Evolutionary conservation across 345 rosid species (phyloP).

Genomic region (Populus davidiana): DNA sequence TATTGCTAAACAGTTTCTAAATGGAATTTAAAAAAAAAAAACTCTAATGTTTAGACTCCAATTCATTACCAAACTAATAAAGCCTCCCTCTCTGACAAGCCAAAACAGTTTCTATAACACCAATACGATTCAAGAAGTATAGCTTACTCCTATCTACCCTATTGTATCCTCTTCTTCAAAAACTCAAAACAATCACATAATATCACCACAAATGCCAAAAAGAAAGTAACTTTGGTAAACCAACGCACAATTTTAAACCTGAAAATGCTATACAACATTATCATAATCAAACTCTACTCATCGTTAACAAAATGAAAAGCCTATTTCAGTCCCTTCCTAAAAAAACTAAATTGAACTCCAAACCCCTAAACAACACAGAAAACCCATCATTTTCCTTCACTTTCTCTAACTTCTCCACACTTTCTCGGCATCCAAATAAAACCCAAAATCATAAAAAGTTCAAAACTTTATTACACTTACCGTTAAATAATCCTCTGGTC

Average conservation of each 20-base stretch:
- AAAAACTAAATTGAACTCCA: not conserved
- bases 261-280: not conserved
- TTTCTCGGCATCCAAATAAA: not conserved
- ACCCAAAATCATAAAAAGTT: not conserved
- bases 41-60: not conserved
- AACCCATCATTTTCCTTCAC: not conserved
- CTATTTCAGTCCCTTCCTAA: not conserved
- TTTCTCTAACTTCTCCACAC: not conserved
- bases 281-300: not conserved
- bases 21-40: no score
- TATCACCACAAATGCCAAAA: not conserved
- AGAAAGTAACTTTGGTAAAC: not conserved
- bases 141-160: not conserved
- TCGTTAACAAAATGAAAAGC: not conserved
- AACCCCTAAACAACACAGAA: not conserved
- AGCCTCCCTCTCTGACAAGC: not conserved
- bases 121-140: not conserved
- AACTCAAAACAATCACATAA: not conserved
- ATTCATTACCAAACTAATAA: not conserved
- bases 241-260: not conserved
- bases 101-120: not conserved
- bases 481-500: slow-evolving; percentile 89
- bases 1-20: no score
- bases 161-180: not conserved
- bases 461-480: slow-evolving; percentile 32